These are phyloP conservation scores for Rusavskia elegans DNA, from an alignment of 495 filamentous ascomycete genomes.

Conservation along the genomic window DNA sequence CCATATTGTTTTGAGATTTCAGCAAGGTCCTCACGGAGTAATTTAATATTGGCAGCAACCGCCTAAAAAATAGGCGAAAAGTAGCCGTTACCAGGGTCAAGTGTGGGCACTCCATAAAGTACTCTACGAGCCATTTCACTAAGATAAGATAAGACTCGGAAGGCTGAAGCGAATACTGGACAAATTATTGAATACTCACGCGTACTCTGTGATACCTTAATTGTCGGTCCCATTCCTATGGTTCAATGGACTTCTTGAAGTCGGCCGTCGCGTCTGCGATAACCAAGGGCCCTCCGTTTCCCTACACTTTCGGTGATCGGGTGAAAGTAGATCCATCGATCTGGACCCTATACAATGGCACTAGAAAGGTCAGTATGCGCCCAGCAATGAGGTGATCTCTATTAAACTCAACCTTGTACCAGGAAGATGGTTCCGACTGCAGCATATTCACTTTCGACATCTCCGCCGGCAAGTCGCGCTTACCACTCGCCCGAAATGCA, in stretches of 20 bases:
- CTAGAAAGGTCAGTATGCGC: constrained; percentile 50
- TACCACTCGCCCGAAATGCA: constrained; percentile 83
- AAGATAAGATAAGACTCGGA: constrained; percentile 9
- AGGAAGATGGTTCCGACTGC: constrained; percentile 88
- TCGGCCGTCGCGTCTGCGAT: constrained; percentile 94
- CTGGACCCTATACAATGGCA: constrained; percentile 86
- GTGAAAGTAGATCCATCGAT: constrained; percentile 79
- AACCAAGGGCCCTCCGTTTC: constrained; percentile 81
- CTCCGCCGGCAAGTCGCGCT: constrained; percentile 52
- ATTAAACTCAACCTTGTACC: background rate
- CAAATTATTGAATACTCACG: background rate
- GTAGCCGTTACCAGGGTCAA: no score
- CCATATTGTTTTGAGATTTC: no score
- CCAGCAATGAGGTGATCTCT: constrained; percentile 5
- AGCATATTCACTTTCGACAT: constrained; percentile 95
- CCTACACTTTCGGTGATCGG: constrained; percentile 79
- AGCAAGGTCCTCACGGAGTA: no score
- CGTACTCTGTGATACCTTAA: background rate
- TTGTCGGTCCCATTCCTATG: no score
- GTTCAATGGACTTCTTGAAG: constrained; percentile 86
- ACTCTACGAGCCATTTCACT: background rate
- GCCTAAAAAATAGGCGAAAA: no score
- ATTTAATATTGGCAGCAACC: no score
- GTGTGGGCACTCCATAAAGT: no score
- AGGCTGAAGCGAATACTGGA: background rate